Evolutionary conservation across 192 early-diverging fungal genomes (phyloP).

Genomic region (Fimicolochytrium jonesii): DNA sequence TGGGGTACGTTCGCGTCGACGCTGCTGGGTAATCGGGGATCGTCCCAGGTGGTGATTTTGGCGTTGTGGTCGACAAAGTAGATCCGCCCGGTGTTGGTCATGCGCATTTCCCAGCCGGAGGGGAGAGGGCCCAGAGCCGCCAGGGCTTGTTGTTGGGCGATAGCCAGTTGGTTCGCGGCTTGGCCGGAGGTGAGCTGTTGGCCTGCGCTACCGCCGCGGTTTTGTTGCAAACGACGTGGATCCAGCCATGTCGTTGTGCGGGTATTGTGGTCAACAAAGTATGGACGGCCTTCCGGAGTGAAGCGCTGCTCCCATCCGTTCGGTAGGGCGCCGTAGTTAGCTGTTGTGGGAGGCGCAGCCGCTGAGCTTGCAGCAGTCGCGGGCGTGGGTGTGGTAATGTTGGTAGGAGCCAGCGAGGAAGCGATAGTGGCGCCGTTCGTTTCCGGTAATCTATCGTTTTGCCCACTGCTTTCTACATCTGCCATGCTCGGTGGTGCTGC

Average conservation of each 20-base stretch:
- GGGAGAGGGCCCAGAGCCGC: constrained; percentile 85
- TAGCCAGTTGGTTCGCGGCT: constrained; percentile 44
- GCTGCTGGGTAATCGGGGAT: constrained; percentile 51
- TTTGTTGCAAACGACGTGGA: constrained; percentile 53
- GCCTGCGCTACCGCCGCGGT: constrained; percentile 45
- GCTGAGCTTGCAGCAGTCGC: constrained; percentile 19
- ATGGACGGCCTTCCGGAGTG: constrained; percentile 73
- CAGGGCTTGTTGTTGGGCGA: constrained; percentile 66
- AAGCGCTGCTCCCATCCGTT: constrained; percentile 51
- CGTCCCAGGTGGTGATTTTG: constrained; percentile 98
- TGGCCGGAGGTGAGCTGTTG: constrained; percentile 50
- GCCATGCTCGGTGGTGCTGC: too few relatives aligned
- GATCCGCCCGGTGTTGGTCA: constrained; percentile 87
- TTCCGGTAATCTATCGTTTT: constrained; percentile 55
- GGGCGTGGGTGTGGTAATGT: constrained; percentile 18
- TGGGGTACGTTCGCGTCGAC: constrained; percentile 85
- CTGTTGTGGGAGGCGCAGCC: constrained; percentile 39
- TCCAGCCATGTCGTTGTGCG: constrained; percentile 97
- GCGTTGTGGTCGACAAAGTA: constrained; percentile 99
- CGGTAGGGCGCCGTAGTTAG: constrained; percentile 79
- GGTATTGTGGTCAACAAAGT: constrained; percentile 99
- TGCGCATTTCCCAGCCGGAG: constrained; percentile 97
- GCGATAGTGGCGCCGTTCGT: constrained; percentile 68
- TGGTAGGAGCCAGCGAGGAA: constrained; percentile 3
- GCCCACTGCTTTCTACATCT: too few relatives aligned